Evolutionary conservation across 441 rosid genomes (phyloP).

Genomic region (Gossypium trilobum): DNA sequence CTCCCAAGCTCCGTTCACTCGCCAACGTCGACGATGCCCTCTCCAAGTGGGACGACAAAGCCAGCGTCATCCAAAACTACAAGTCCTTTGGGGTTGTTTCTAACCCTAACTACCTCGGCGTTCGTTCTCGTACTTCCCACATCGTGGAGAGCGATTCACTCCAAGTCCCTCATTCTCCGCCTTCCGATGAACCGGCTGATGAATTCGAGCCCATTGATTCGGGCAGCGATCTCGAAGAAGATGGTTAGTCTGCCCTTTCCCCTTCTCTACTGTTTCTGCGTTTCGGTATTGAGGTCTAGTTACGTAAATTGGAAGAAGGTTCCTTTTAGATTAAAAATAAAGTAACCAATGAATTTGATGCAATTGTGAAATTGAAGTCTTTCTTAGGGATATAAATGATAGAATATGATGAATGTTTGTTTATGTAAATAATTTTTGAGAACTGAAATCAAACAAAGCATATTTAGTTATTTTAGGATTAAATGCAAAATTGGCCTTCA

Average conservation of each 20-base stretch:
- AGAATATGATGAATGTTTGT: no score
- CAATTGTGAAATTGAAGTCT: not conserved
- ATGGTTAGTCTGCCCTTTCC: constrained; percentile 35
- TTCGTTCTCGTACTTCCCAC: constrained; percentile 62
- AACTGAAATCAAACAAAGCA: no score
- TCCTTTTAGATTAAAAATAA: not conserved
- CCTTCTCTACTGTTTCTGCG: not conserved
- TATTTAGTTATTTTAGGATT: no score
- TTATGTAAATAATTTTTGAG: no score
- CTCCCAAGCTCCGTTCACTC: constrained; percentile 72
- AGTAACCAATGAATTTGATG: not conserved
- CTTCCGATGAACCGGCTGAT: constrained; percentile 29
- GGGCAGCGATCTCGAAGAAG: constrained; percentile 93
- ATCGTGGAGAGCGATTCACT: constrained; percentile 55
- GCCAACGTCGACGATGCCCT: constrained; percentile 36
- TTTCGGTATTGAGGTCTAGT: not conserved
- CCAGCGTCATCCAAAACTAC: constrained; percentile 73
- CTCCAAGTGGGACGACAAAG: constrained; percentile 71
- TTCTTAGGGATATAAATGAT: not conserved
- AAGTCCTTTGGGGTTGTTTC: constrained; percentile 78
- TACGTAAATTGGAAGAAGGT: not conserved
- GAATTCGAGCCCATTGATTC: constrained; percentile 55
- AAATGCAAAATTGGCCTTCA: no score
- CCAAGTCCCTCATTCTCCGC: constrained; percentile 48
- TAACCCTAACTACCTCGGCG: constrained; percentile 74